phyloP scores from a whole-genome alignment of 2,329 filamentous ascomycete species.

The Xylariaceae sp. region DNA sequence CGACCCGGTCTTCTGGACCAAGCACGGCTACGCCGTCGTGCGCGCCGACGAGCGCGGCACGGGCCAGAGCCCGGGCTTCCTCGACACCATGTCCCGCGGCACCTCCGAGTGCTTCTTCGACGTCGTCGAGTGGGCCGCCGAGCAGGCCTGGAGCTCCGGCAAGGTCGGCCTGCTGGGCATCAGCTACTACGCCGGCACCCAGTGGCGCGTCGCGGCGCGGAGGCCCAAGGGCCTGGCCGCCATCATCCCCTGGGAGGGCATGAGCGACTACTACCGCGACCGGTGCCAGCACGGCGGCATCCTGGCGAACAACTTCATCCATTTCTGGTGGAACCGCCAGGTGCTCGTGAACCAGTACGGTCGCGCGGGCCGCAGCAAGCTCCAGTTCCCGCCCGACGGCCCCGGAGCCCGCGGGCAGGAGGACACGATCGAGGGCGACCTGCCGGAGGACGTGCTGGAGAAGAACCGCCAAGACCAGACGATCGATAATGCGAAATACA shows the following conservation, averaged over 20 bases:
- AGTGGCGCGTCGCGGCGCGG: slow-evolving; percentile 46
- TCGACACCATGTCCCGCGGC: slow-evolving; percentile 45
- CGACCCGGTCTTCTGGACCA: slow-evolving; percentile 53
- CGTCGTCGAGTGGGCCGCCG: slow-evolving; percentile 45
- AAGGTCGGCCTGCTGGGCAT: slow-evolving; percentile 46
- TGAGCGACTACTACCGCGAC: slow-evolving; percentile 53
- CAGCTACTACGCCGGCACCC: slow-evolving; percentile 43
- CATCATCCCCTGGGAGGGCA: slow-evolving; percentile 48
- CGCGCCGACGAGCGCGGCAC: slow-evolving; percentile 47
- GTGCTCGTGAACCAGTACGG: slow-evolving; percentile 68
- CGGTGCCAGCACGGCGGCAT: slow-evolving; percentile 60
- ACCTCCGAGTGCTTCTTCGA: slow-evolving; percentile 46
- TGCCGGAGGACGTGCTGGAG: slow-evolving; percentile 46
- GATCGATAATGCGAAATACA: slow-evolving; percentile 41
- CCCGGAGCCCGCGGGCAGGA: slow-evolving; percentile 27
- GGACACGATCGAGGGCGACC: slow-evolving; percentile 55
- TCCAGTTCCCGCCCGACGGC: slow-evolving; percentile 26
- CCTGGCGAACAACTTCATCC: slow-evolving; percentile 53
- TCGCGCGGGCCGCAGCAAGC: slow-evolving; percentile 27
- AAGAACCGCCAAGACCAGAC: slow-evolving; percentile 46
- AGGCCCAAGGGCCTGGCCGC: slow-evolving; percentile 41
- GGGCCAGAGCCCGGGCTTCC: slow-evolving; percentile 41
- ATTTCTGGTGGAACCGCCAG: slow-evolving; percentile 65
- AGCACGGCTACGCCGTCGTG: slow-evolving; percentile 50
- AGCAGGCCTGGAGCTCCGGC: slow-evolving; percentile 42